phyloP scores from a whole-genome alignment of 257 asterid species.

The Oldenlandia corymbosa region DNA sequence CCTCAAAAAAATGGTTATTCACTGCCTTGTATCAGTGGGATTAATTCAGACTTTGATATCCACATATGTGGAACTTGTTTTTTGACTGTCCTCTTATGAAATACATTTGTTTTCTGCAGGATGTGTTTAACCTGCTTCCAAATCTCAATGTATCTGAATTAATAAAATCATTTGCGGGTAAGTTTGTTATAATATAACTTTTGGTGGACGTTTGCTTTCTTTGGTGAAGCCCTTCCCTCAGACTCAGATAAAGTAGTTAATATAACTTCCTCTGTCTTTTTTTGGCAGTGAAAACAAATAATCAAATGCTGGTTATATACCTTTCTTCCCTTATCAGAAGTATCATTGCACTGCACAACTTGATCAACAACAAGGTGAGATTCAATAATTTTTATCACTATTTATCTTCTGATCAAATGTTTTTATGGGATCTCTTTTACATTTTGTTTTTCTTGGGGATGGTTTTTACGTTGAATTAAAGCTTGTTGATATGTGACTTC shows the following conservation, averaged over 20 bases:
- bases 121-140: slow-evolving; percentile 86
- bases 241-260: background rate
- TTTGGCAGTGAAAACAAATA: slow-evolving; percentile 82
- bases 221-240: background rate
- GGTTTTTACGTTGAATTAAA: too few relatives aligned
- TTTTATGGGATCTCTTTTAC: too few relatives aligned
- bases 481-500: too few relatives aligned
- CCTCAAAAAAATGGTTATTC: too few relatives aligned
- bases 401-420: too few relatives aligned
- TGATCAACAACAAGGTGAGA: slow-evolving; percentile 83
- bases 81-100: slow-evolving; percentile 2
- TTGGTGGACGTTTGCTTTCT: slow-evolving; percentile 4
- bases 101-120: slow-evolving; percentile 37
- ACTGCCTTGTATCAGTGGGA: too few relatives aligned
- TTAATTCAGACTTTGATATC: background rate
- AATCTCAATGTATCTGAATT: slow-evolving; percentile 76
- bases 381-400: background rate
- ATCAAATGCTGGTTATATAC: slow-evolving; percentile 93
- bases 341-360: slow-evolving; percentile 87
- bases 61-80: background rate
- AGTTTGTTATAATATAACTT: slow-evolving; percentile 21
- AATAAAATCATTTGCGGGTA: slow-evolving; percentile 83
- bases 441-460: too few relatives aligned
- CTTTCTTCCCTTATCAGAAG: slow-evolving; percentile 89
- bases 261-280: slow-evolving; percentile 2